Evolutionary conservation across 1,284 basidiomycete genomes (phyloP), one percentile per base, ranked within the genome.

Genomic region (Apiotrichum veenhuisii): DNA sequence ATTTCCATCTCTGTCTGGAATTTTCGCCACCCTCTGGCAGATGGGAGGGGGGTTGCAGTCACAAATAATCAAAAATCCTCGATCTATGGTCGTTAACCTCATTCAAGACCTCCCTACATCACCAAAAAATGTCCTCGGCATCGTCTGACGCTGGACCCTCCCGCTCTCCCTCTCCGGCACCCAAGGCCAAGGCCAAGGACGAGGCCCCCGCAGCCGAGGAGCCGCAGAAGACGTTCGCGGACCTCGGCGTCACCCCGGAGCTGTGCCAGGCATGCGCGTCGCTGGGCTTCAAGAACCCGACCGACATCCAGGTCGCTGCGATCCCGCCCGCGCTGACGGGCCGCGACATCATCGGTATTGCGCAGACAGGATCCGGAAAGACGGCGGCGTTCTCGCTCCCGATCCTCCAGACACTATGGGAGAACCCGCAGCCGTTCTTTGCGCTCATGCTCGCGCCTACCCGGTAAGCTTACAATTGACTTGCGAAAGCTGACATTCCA

Each of bases 331-430:
- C 95, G 15, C 78, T 99, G 1, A 81, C 89, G 70, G 92, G 92
- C 0, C 84, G 88, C 68, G 96, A 99, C 78, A 91, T 99, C 64
- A 98, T 99, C 60, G 96, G 96, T 25, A 88, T 98, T 20, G 96
- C 96, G 23, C 89, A 92, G 68, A 99, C 96, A 1, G 96, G 96
- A 47, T 94, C 90, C 18, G 96, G 96, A 64, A 98, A 98, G 80
- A 98, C 96, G 1, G 96, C 94, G 12, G 96, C 96, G 3, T 98
- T 98, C 78, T 90, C 90, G 20, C 80, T 98, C 7, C 96, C 96
- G 7, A 95, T 99, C 59, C 81, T 99, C 37, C 95, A 99, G 78
- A 91, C 91, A 63, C 79, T 98, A 70, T 98, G 93, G 93, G 90
- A 98, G 59, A 87, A 96, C 52, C 96, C 96, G 25, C 87, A 88